These are phyloP conservation scores for Trichoderma simmonsii DNA, from an alignment of 2,329 filamentous ascomycete genomes.

Conservation along the genomic window DNA sequence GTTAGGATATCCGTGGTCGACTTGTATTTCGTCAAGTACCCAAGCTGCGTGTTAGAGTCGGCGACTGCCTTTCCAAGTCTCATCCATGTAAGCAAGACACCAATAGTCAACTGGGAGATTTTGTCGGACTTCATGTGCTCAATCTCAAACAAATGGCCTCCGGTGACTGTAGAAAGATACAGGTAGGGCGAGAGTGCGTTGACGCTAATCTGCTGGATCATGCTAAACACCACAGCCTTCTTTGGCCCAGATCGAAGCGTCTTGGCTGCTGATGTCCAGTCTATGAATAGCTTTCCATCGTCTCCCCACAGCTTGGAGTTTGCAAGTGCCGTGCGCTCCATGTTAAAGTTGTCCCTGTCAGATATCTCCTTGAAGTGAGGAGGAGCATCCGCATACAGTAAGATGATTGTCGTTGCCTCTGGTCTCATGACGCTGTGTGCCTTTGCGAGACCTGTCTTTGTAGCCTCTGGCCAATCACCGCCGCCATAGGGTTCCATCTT, in stretches of 20 bases:
- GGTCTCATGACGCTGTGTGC: constrained; percentile 47
- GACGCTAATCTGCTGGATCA: constrained; percentile 31
- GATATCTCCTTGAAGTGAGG: constrained; percentile 39
- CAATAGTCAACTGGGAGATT: constrained; percentile 42
- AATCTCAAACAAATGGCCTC: constrained; percentile 39
- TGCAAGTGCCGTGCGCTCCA: constrained; percentile 28
- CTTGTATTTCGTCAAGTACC: constrained; percentile 19
- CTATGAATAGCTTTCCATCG: constrained; percentile 36
- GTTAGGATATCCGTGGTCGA: not conserved
- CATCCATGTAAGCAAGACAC: constrained; percentile 45
- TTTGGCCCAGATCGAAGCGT: constrained; percentile 34
- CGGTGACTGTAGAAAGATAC: constrained; percentile 42
- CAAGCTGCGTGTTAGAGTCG: constrained; percentile 1
- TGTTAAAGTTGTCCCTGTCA: constrained; percentile 28
- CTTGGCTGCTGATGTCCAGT: constrained; percentile 42
- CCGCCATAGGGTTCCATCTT: constrained; percentile 34
- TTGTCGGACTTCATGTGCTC: constrained; percentile 21
- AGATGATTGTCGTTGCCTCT: constrained; percentile 46
- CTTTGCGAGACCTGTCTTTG: constrained; percentile 46
- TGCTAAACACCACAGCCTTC: constrained; percentile 43
- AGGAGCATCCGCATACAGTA: constrained; percentile 48
- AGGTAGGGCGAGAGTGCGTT: constrained; percentile 35
- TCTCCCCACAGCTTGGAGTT: constrained; percentile 29
- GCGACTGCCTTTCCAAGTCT: constrained; percentile 28
- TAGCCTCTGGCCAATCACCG: constrained; percentile 46